A percentile compares a stretch with the other conserved stretches of the same genome.
Conservation (phyloP, 2,329 filamentous ascomycete species). For the Colletotrichum sp. region DNA sequence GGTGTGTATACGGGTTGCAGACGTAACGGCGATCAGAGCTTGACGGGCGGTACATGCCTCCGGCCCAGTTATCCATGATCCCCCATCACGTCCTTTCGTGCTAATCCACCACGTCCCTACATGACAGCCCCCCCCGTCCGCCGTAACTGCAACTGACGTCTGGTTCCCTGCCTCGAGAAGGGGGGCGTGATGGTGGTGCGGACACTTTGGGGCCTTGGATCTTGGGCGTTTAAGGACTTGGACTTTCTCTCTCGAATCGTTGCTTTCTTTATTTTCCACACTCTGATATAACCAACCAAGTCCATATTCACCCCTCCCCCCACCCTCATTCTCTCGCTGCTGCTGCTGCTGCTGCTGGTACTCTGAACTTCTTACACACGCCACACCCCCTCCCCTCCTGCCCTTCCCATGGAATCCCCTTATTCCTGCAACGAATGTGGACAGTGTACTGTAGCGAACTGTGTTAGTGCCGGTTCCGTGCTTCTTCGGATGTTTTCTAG, state of each 20-base stretch:
- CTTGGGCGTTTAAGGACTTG: neutral
- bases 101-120: neutral
- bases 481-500: slow-evolving; percentile 3
- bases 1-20: neutral
- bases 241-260: neutral
- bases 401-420: neutral
- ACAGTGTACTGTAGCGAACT: slow-evolving; percentile 6
- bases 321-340: neutral
- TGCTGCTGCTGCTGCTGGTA: neutral
- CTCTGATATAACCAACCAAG: neutral
- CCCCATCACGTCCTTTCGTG: neutral
- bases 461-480: neutral
- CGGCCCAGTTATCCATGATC: neutral
- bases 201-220: neutral
- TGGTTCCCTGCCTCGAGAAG: neutral
- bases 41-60: neutral
- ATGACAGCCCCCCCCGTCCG: neutral
- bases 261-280: neutral
- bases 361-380: neutral
- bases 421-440: neutral
- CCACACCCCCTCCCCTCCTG: neutral
- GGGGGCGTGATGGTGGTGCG: neutral
- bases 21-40: slow-evolving; percentile 13
- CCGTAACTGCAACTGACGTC: neutral
- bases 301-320: neutral